A percentile compares a stretch with the other conserved stretches of the same genome.
Evolutionary conservation across 768 basidiomycete species (phyloP).

Genomic region (Tylopilus rubrobrunneus): DNA sequence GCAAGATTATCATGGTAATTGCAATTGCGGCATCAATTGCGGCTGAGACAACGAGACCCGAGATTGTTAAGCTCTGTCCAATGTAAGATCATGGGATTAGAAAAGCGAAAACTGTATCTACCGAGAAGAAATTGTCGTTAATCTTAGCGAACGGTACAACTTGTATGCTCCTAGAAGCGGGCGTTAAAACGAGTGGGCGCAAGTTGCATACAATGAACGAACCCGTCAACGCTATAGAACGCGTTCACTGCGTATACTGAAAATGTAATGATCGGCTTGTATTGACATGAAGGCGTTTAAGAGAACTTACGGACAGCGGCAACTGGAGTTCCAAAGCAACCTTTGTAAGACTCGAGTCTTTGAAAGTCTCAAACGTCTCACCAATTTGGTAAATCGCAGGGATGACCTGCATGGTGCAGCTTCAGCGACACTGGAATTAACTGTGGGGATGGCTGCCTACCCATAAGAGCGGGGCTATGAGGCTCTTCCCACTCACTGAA

Average conservation of each 20-base stretch:
- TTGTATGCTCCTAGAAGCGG: background rate
- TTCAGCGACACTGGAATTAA: background rate
- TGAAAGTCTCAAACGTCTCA: background rate
- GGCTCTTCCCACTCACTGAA: constrained; percentile 6
- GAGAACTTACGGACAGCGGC: background rate
- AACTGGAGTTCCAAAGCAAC: background rate
- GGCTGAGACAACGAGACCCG: background rate
- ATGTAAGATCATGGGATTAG: background rate
- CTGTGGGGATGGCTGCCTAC: background rate
- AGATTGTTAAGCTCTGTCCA: background rate
- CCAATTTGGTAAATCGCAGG: constrained; percentile 3
- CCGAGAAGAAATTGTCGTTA: background rate
- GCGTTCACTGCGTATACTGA: constrained; percentile 1
- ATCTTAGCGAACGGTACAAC: background rate
- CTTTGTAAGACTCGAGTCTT: background rate
- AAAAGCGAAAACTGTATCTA: background rate
- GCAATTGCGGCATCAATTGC: constrained; percentile 6
- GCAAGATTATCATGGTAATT: constrained; percentile 6
- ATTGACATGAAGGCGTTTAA: background rate
- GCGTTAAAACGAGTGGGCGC: background rate
- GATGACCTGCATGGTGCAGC: background rate
- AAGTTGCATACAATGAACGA: background rate
- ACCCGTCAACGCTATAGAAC: constrained; percentile 5
- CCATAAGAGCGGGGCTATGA: constrained; percentile 5
- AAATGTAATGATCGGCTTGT: background rate